These are phyloP conservation scores for Tarenaya hassleriana DNA, from an alignment of 345 rosid genomes.

Conservation along the genomic window DNA sequence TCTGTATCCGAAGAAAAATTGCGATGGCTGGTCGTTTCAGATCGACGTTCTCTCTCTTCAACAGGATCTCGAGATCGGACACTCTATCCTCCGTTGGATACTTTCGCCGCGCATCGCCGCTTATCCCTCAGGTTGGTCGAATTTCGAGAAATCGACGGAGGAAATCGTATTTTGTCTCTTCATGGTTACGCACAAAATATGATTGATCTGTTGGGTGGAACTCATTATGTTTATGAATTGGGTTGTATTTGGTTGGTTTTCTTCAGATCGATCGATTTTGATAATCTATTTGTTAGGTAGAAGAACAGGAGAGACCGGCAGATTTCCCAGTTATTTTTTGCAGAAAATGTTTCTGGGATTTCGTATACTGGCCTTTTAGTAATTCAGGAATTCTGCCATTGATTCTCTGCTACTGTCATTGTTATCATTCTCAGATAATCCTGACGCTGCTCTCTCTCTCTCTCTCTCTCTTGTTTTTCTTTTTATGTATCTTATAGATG, in stretches of 20 bases:
- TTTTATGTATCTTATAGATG: not conserved
- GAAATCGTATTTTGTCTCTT: not conserved
- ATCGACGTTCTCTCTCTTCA: slow-evolving; percentile 55
- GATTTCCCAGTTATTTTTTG: not conserved
- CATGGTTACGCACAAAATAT: not conserved
- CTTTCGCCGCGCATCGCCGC: slow-evolving; percentile 30
- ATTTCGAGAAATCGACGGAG: not conserved
- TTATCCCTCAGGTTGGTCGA: slow-evolving; percentile 50
- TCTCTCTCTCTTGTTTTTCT: too few relatives aligned
- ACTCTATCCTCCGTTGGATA: slow-evolving; percentile 35
- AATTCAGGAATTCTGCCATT: not conserved
- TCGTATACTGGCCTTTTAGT: not conserved
- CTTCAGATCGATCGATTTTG: too few relatives aligned
- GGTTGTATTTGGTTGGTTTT: too few relatives aligned
- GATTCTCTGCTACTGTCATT: not conserved
- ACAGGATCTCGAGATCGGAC: slow-evolving; percentile 37
- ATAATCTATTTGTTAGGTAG: too few relatives aligned
- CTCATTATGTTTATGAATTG: slow-evolving; percentile 2
- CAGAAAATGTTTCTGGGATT: not conserved
- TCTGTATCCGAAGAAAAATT: slow-evolving; percentile 29
- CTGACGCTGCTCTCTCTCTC: too few relatives aligned
- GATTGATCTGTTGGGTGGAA: not conserved
- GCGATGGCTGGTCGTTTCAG: slow-evolving; percentile 65
- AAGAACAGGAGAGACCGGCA: not conserved
- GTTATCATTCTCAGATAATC: too few relatives aligned